Evolutionary conservation across 2,329 filamentous ascomycete species (phyloP), one percentile per base, ranked within the genome.

Genomic region (Microascus cirrosus): DNA sequence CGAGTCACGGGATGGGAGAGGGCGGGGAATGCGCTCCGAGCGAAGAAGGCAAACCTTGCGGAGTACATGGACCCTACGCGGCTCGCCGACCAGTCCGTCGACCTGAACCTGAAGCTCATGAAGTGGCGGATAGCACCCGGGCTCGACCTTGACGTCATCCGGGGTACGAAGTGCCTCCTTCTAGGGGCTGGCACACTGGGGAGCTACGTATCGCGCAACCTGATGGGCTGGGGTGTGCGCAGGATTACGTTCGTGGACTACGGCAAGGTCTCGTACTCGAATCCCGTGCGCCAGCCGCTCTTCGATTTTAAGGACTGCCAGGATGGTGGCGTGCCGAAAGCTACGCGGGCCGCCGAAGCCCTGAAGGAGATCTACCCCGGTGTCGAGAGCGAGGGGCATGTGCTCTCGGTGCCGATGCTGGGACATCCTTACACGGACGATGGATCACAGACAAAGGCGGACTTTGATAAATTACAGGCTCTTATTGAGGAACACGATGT

Each of bases 181-280:
- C 82, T 99, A 1, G 94, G 94, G 4, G 91, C 94, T 0, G 94
- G 94, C 15, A 99, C 94, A 0, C 77, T 99, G 1, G 94, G 94
- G 10, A 92, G 90, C 60, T 97, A 97, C 68, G 92, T 99, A 22
- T 90, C 92, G 12, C 82, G 94, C 56, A 95, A 92, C 60, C 72
- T 99, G 48, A 86, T 97, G 79, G 94, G 90, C 1, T 99, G 94
- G 94, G 94, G 94, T 13, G 91, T 97, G 12, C 83, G 88, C 25
- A 94, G 95, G 68, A 93, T 99, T 63, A 96, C 92, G 0, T 96
- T 99, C 69, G 84, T 99, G 61, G 94, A 99, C 73, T 95, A 95
- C 65, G 94, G 89, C 12, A 83, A 81, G 4, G 93, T 99, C 36
- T 96, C 92, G 7, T 99, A 91, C 69, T 97, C 93, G 1, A 99